Base-by-base conservation (phyloP, 1,284 basidiomycete genomes). In the Pholiota adiposa region DNA sequence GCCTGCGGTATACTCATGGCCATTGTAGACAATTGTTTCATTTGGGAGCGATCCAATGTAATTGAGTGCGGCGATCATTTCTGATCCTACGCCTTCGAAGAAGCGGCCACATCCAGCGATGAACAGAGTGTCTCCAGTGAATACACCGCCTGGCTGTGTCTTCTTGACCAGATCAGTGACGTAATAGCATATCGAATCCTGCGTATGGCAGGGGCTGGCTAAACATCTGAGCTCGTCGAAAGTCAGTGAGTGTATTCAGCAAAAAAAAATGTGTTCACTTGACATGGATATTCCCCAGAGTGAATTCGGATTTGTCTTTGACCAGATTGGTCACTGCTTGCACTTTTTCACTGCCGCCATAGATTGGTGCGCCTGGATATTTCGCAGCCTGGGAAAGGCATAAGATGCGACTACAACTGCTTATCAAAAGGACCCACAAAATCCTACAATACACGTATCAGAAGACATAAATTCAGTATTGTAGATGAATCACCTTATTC, bases 41-140 rank as follows among this genome's bases (percentile, higher is more conserved):
- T 89, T 80, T 0, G 96, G 96, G 9, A 99, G 82, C 0, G 82
- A 83, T 12, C 82, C 86, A 61, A 96, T 83, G 70, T 94, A 89
- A 34, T 85, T 84, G 43, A 97, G 83, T 4, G 94, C 86, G 5
- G 80, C 74, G 69, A 90, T 81, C 97, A 99, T 99, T 75, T 98
- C 89, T 9, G 82, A 76, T 0, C 90, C 89, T 3, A 85, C 89
- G 41, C 96, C 96, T 75, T 98, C 96, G 70, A 98, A 98, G 83
- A 98, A 98, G 6, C 96, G 87, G n/a, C 97, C 97, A 71, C 93
- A 97, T 6, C 96, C 96, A 3, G 85, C 94, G 63, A 94, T 85
- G 80, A 99, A 98, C 52, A 99, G 87, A 0, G 97, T 98, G 72
- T 99, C 97, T 14, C 96, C 95, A 0, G 97, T 98, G 75, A 99